Percentiles rank a stretch among this genome's conserved stretches.
Evolutionary conservation across 2,329 filamentous ascomycete genomes (phyloP).

Genomic region (Cercospora beticola): DNA sequence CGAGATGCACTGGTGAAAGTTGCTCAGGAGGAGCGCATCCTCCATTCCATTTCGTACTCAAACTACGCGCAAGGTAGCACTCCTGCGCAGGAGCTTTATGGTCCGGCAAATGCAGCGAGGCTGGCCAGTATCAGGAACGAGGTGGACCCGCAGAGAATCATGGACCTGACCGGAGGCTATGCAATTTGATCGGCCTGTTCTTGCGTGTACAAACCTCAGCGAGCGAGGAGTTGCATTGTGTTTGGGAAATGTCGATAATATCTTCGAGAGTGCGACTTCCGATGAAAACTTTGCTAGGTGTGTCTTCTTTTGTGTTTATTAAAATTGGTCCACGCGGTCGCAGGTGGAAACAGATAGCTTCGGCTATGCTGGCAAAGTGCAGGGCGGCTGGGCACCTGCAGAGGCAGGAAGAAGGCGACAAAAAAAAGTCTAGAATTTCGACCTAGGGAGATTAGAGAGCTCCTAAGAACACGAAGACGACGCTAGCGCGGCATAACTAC

Average conservation of each 20-base stretch:
- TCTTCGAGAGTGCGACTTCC: neutral
- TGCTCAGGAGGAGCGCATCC: neutral
- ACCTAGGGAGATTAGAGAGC: too few relatives aligned
- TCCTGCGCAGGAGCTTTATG: neutral
- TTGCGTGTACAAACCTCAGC: neutral
- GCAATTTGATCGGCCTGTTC: neutral
- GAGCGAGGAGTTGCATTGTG: neutral
- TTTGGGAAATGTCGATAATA: neutral
- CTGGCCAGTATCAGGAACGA: neutral
- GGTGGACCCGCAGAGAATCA: slow-evolving; percentile 4
- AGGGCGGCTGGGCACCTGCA: too few relatives aligned
- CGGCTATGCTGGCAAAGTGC: too few relatives aligned
- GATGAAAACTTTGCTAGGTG: neutral
- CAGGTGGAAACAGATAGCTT: too few relatives aligned
- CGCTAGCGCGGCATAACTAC: too few relatives aligned
- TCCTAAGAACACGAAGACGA: too few relatives aligned
- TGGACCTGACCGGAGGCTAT: slow-evolving; percentile 7
- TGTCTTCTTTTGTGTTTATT: neutral
- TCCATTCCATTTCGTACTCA: slow-evolving; percentile 3
- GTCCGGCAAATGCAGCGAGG: neutral
- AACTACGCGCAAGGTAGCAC: slow-evolving; percentile 3
- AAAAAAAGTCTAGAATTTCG: too few relatives aligned
- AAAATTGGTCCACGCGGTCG: too few relatives aligned
- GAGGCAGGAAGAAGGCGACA: too few relatives aligned
- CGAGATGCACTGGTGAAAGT: neutral